Percentiles rank a stretch among this genome's conserved stretches.
Evolutionary conservation across 2,329 filamentous ascomycete species (phyloP).

Genomic region (Aspergillus jensenii): DNA sequence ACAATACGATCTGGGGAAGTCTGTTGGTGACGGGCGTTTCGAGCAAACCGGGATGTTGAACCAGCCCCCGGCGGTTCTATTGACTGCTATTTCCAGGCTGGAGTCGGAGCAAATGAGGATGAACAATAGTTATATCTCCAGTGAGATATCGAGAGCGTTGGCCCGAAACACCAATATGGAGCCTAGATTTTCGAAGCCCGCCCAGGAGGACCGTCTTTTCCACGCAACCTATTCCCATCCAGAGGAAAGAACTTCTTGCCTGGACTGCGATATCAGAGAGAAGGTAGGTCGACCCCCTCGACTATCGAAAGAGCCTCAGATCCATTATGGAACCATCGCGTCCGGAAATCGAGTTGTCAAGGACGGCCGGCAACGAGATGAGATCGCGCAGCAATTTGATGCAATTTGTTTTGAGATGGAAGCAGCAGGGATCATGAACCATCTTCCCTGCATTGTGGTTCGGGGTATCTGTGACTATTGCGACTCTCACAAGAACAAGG

Average conservation of each 20-base stretch:
- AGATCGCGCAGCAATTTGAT: not conserved
- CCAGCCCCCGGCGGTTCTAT: not conserved
- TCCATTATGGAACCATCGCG: not conserved
- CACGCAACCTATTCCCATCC: not conserved
- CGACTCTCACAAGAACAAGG: slow-evolving; percentile 2
- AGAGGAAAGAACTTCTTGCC: not conserved
- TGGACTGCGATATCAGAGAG: not conserved
- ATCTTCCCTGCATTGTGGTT: slow-evolving; percentile 13
- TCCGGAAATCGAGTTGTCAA: not conserved
- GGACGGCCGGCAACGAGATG: not conserved
- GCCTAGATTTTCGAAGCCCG: not conserved
- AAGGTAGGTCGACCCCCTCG: not conserved
- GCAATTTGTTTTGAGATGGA: slow-evolving; percentile 3
- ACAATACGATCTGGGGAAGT: not conserved
- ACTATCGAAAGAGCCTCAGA: not conserved
- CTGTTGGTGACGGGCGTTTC: not conserved
- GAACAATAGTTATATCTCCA: not conserved
- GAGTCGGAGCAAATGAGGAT: not conserved
- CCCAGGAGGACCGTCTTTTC: not conserved
- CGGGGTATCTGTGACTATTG: slow-evolving; percentile 19
- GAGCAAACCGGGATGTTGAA: not conserved
- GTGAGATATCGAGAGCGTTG: not conserved
- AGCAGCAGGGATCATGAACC: slow-evolving; percentile 12
- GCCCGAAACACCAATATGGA: not conserved
- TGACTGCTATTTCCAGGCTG: not conserved